Conservation (phyloP, 2,329 filamentous ascomycete species). For the Ceratocystis huliohia region DNA sequence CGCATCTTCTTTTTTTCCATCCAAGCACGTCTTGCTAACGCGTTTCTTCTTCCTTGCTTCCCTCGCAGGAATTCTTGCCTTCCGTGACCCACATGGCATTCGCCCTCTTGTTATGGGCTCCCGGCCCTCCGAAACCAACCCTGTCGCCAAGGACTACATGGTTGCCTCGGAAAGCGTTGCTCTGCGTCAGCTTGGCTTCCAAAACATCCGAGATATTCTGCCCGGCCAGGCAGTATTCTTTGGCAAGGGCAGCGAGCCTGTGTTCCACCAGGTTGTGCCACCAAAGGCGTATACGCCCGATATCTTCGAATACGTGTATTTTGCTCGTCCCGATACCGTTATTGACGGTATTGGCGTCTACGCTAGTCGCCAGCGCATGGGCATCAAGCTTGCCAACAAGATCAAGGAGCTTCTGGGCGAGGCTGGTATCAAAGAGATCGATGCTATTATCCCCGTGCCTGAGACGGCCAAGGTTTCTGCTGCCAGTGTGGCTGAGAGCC, state of each 20-base stretch:
- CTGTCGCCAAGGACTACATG: constrained; percentile 67
- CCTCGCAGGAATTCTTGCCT: constrained; percentile 6
- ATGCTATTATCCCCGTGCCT: constrained; percentile 37
- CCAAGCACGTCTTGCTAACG: not conserved
- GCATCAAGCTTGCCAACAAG: constrained; percentile 61
- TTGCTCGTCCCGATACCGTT: constrained; percentile 65
- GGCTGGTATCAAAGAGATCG: constrained; percentile 61
- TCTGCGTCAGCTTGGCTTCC: constrained; percentile 67
- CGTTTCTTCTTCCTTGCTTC: constrained; percentile 34
- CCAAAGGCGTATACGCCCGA: constrained; percentile 65
- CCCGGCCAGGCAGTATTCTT: constrained; percentile 81
- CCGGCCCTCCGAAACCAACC: constrained; percentile 49
- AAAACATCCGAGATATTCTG: constrained; percentile 60
- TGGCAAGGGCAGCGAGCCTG: constrained; percentile 59
- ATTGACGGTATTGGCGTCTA: constrained; percentile 86
- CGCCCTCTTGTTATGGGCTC: constrained; percentile 70
- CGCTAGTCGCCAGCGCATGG: constrained; percentile 76
- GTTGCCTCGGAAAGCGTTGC: constrained; percentile 83
- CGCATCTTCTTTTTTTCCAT: not conserved
- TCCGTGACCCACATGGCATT: constrained; percentile 46
- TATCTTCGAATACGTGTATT: constrained; percentile 73
- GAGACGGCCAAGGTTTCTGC: constrained; percentile 66
- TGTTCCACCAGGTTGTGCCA: constrained; percentile 61
- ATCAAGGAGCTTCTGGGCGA: constrained; percentile 55
- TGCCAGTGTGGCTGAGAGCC: constrained; percentile 57